phyloP scores from a whole-genome alignment of 352 stramenopile species.

The Globisporangium paddicum region DNA sequence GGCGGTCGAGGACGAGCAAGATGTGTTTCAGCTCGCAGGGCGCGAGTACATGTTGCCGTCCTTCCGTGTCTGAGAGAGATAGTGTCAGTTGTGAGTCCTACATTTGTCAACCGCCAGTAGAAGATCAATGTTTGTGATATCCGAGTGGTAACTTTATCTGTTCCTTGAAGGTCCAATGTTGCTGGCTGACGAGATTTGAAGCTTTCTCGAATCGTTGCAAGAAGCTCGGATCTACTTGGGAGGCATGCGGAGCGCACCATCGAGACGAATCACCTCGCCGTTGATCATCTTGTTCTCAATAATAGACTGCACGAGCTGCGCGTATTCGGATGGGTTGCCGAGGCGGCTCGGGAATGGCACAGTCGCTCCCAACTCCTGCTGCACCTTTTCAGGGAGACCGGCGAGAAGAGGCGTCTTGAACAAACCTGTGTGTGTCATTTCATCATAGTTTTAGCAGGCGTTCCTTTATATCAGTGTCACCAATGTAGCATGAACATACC shows the following conservation, averaged over 20 bases:
- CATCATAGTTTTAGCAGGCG: neutral
- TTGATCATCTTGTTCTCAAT: constrained; percentile 99
- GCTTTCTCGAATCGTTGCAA: neutral
- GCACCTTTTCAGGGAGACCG: constrained; percentile 93
- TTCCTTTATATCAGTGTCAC: neutral
- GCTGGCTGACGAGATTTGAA: neutral
- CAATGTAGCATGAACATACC: constrained; percentile 25
- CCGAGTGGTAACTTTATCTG: neutral
- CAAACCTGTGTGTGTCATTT: constrained; percentile 61
- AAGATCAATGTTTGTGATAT: neutral
- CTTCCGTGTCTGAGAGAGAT: constrained; percentile 6
- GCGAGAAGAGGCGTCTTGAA: constrained; percentile 97
- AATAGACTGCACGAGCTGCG: constrained; percentile 93
- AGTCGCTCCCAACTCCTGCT: constrained; percentile 88
- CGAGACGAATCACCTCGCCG: constrained; percentile 96
- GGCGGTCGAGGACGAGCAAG: constrained; percentile 47
- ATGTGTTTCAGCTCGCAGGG: constrained; percentile 47
- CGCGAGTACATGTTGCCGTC: constrained; percentile 42
- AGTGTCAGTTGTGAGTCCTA: neutral
- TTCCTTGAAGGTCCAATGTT: neutral
- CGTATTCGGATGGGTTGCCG: constrained; percentile 94
- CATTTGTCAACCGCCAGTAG: neutral
- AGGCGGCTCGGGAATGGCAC: constrained; percentile 96
- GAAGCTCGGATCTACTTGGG: constrained; percentile 52
- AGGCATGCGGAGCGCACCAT: constrained; percentile 96